phyloP scores from a whole-genome alignment of 2,329 filamentous ascomycete species.

The Talaromyces albobiverticillius region DNA sequence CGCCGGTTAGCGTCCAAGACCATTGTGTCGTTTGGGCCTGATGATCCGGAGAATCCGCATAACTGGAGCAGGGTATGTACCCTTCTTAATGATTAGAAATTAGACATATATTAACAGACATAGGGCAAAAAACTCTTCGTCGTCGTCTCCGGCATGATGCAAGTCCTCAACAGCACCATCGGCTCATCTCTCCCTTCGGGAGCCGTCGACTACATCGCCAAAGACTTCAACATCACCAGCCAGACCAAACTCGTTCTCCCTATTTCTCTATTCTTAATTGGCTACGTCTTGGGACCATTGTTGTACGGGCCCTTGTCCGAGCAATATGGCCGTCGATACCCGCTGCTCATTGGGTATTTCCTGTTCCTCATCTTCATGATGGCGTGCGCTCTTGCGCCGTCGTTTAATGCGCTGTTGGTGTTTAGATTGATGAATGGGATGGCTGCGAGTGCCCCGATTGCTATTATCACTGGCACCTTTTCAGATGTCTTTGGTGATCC shows the following conservation, averaged over 20 bases:
- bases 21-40: constrained; percentile 31
- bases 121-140: constrained; percentile 34
- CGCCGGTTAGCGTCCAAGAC: constrained; percentile 36
- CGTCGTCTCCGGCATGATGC: constrained; percentile 34
- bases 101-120: background rate
- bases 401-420: constrained; percentile 39
- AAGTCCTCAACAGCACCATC: constrained; percentile 42
- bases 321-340: constrained; percentile 38
- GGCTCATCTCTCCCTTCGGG: constrained; percentile 38
- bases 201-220: constrained; percentile 35
- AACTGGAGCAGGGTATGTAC: constrained; percentile 32
- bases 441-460: constrained; percentile 43
- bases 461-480: constrained; percentile 45
- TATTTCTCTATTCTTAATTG: constrained; percentile 40
- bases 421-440: constrained; percentile 48
- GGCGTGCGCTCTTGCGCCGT: constrained; percentile 43
- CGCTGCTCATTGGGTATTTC: constrained; percentile 52
- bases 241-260: constrained; percentile 35
- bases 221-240: constrained; percentile 33
- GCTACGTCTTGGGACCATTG: constrained; percentile 43
- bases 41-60: constrained; percentile 33
- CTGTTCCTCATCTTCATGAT: constrained; percentile 42
- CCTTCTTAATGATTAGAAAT: background rate
- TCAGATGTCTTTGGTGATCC: constrained; percentile 48
- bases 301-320: constrained; percentile 46